Percentiles rank a stretch among this genome's conserved stretches.
phyloP scores from a whole-genome alignment of 108 stramenopile genomes.

The Cylindrotheca closterium region DNA sequence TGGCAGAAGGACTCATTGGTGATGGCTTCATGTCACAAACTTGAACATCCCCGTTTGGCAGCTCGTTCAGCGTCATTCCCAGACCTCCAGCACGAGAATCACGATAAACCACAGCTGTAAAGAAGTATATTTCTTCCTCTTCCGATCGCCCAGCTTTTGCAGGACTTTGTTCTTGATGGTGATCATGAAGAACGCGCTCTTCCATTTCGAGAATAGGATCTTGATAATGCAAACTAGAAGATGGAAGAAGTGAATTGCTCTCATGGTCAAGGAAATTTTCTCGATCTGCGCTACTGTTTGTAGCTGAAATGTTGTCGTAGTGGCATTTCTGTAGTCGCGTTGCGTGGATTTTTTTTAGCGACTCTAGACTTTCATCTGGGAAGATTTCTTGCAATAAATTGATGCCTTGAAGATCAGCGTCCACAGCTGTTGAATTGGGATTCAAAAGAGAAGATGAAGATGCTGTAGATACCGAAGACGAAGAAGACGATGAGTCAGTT shows the following conservation, averaged over 20 bases:
- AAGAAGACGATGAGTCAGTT: slow-evolving; percentile 4
- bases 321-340: slow-evolving; percentile 11
- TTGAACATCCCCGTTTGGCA: slow-evolving; percentile 41
- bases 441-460: slow-evolving; percentile 16
- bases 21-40: slow-evolving; percentile 26
- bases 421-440: slow-evolving; percentile 21
- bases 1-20: slow-evolving; percentile 40
- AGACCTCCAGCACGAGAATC: slow-evolving; percentile 49
- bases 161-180: slow-evolving; percentile 4
- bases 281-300: neutral
- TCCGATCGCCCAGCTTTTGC: neutral
- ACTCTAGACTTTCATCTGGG: slow-evolving; percentile 32
- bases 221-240: slow-evolving; percentile 9
- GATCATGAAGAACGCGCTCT: neutral
- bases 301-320: neutral
- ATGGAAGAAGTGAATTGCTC: neutral
- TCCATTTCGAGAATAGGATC: neutral
- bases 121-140: neutral
- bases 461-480: slow-evolving; percentile 6
- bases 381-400: slow-evolving; percentile 45
- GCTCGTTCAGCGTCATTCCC: slow-evolving; percentile 67
- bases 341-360: slow-evolving; percentile 33
- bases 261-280: neutral
- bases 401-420: slow-evolving; percentile 31
- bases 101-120: slow-evolving; percentile 34